Conservation (phyloP, 768 basidiomycete genomes). For the Hortiboletus flavorubellus region DNA sequence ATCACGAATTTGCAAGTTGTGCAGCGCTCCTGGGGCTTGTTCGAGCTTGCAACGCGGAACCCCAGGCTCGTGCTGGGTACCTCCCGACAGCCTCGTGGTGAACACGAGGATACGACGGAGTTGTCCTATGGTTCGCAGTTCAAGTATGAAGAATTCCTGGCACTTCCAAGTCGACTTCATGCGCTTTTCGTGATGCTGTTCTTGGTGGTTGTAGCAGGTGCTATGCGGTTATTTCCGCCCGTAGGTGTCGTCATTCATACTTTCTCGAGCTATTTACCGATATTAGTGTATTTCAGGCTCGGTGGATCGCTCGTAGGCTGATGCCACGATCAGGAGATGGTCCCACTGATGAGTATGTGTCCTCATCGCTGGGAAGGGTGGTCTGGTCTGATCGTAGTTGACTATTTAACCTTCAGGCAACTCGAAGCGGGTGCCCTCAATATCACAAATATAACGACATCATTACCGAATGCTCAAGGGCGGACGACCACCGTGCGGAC, state of each 20-base stretch:
- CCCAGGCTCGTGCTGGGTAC: slow-evolving; percentile 13
- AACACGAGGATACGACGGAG: slow-evolving; percentile 16
- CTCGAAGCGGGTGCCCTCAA: slow-evolving; percentile 59
- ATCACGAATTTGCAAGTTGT: slow-evolving; percentile 47
- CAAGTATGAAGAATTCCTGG: slow-evolving; percentile 70
- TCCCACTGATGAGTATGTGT: slow-evolving; percentile 56
- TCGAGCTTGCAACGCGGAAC: slow-evolving; percentile 31
- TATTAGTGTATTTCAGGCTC: slow-evolving; percentile 32
- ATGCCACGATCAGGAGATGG: slow-evolving; percentile 56
- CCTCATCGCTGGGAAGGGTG: background rate
- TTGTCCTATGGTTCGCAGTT: slow-evolving; percentile 66
- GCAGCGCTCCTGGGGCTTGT: slow-evolving; percentile 55
- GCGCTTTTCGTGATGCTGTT: slow-evolving; percentile 40
- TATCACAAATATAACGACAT: slow-evolving; percentile 69
- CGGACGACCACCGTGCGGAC: slow-evolving; percentile 51
- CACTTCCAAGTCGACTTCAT: slow-evolving; percentile 37
- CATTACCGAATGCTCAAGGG: slow-evolving; percentile 41
- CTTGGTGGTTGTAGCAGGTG: slow-evolving; percentile 14
- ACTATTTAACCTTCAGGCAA: slow-evolving; percentile 34
- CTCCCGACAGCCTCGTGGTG: slow-evolving; percentile 13
- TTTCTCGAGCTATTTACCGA: background rate
- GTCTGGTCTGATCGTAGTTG: slow-evolving; percentile 1
- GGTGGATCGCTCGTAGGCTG: slow-evolving; percentile 52
- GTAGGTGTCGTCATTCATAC: slow-evolving; percentile 32
- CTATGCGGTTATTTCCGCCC: slow-evolving; percentile 33